phyloP scores from a whole-genome alignment of 768 basidiomycete genomes.

The Suillus discolor region DNA sequence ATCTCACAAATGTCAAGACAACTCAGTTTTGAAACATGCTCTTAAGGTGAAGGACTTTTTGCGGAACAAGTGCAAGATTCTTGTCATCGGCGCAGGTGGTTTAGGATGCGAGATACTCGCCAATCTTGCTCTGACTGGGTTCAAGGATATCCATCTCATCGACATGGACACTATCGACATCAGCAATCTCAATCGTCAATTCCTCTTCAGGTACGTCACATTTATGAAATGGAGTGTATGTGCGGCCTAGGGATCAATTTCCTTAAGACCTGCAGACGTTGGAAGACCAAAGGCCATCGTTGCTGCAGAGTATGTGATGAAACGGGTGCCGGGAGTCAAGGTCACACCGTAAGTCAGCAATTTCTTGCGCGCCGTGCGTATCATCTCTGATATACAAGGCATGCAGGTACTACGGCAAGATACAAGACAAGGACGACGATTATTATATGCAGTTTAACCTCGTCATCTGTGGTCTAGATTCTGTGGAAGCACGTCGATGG shows the following conservation, averaged over 20 bases:
- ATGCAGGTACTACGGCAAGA: slow-evolving; percentile 90
- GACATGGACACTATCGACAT: slow-evolving; percentile 99
- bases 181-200: slow-evolving; percentile 97
- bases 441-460: slow-evolving; percentile 98
- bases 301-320: slow-evolving; percentile 97
- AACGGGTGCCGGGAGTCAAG: slow-evolving; percentile 91
- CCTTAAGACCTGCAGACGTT: slow-evolving; percentile 79
- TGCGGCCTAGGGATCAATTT: not conserved
- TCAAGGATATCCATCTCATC: slow-evolving; percentile 98
- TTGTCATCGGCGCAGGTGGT: slow-evolving; percentile 98
- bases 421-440: slow-evolving; percentile 94
- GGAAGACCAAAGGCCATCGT: slow-evolving; percentile 92
- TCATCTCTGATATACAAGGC: slow-evolving; percentile 14
- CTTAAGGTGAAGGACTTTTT: slow-evolving; percentile 86
- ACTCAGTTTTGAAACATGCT: slow-evolving; percentile 5
- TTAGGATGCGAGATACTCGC: slow-evolving; percentile 97
- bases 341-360: slow-evolving; percentile 83
- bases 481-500: slow-evolving; percentile 96
- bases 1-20: not conserved
- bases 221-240: not conserved
- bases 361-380: not conserved
- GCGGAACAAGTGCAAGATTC: slow-evolving; percentile 81
- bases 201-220: slow-evolving; percentile 81
- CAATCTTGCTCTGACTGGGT: slow-evolving; percentile 93
- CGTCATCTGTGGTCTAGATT: slow-evolving; percentile 96